Evolutionary conservation across 2,329 filamentous ascomycete genomes (phyloP), one percentile per base, ranked within the genome.

Genomic region (Penicillium griseofulvum): DNA sequence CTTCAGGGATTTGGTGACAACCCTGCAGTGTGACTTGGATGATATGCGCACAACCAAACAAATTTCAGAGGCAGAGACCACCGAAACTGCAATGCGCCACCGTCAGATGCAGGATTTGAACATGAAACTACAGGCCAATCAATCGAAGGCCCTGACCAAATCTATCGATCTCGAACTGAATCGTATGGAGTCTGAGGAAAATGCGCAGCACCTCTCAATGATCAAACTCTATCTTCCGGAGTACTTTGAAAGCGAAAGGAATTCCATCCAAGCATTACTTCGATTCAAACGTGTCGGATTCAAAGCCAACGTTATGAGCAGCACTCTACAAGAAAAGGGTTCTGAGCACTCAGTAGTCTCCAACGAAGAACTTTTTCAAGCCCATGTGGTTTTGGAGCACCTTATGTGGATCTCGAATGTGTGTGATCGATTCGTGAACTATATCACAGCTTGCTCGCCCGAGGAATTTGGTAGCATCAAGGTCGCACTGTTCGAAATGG

Each of bases 71-170:
- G 88, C 88, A 16, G 92, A 97, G 71, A 91, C 93, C 0, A 91
- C 92, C 70, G 91, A 97, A 71, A 84, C 97, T 52, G 92, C 87
- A 61, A 89, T 85, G 65, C 88, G 91, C 59, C 96, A 93, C 42
- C 86, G 91, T 59, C 91, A 93, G 51, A 96, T 99, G 88, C 89
- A 96, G 84, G 93, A 99, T 68, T 82, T 99, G 43, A 97, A 97
- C 73, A 84, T 93, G 82, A 95, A 96, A 75, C 82, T 99, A 41
- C 93, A 96, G 68, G 84, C 89, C 53, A 95, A 91, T 12, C 91
- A 91, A 11, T 84, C 91, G 38, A 96, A 96, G 78, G 89, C 93
- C 3, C 93, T 96, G 71, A 87, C 90, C 67, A 97, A 96, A 78
- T 91, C 91, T 0, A 96, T 99, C 59, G 92, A 97, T 63, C 81